These are phyloP conservation scores for Hyaloscypha hepaticicola DNA, from an alignment of 495 filamentous ascomycete species.

Conservation along the genomic window DNA sequence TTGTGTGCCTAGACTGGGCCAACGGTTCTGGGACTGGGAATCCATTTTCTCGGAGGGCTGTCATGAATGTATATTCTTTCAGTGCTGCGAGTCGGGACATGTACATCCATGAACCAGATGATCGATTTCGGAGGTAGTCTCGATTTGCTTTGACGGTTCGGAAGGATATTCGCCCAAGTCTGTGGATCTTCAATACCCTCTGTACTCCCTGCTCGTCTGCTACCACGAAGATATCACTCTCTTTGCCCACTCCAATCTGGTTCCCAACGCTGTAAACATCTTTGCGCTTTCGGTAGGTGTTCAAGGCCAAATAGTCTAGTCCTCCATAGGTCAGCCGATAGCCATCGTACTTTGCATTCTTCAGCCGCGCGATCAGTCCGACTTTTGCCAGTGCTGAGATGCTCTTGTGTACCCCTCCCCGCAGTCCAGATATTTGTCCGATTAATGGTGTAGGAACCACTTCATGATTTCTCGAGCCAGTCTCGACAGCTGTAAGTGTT, in stretches of 20 bases:
- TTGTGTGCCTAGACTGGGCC: constrained; percentile 84
- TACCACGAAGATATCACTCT: constrained; percentile 93
- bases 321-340: constrained; percentile 97
- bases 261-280: constrained; percentile 87
- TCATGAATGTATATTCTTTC: constrained; percentile 94
- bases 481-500: constrained; percentile 90
- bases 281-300: constrained; percentile 76
- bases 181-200: constrained; percentile 86
- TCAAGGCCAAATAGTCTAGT: constrained; percentile 91
- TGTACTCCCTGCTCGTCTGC: constrained; percentile 65
- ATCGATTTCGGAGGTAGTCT: constrained; percentile 86
- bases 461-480: constrained; percentile 94
- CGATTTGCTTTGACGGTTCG: constrained; percentile 92
- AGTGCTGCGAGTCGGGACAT: constrained; percentile 88
- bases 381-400: constrained; percentile 90
- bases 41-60: constrained; percentile 72
- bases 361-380: constrained; percentile 87
- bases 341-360: constrained; percentile 96
- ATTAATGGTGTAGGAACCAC: constrained; percentile 91
- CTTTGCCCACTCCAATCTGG: constrained; percentile 95
- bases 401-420: constrained; percentile 79
- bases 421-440: constrained; percentile 74
- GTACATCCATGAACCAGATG: constrained; percentile 90
- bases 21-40: constrained; percentile 89
- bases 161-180: constrained; percentile 94